These are phyloP conservation scores for Globisporangium canariense DNA, from an alignment of 352 stramenopile species.

Conservation along the genomic window DNA sequence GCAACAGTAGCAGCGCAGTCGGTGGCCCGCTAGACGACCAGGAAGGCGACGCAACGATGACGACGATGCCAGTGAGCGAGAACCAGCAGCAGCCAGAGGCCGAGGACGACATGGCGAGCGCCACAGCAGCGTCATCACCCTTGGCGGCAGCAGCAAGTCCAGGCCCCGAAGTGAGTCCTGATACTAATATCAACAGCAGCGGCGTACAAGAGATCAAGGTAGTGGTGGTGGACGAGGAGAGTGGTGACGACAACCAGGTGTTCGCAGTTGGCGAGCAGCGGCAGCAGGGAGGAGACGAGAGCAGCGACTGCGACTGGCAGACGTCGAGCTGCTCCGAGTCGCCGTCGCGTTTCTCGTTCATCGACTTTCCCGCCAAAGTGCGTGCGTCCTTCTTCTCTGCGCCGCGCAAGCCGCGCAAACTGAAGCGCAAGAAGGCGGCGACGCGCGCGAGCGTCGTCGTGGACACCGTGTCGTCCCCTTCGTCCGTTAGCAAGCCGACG, in stretches of 20 bases:
- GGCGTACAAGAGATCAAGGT: not conserved
- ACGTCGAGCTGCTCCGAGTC: slow-evolving; percentile 43
- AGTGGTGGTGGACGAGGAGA: slow-evolving; percentile 8
- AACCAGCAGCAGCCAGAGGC: slow-evolving; percentile 7
- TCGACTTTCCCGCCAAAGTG: slow-evolving; percentile 38
- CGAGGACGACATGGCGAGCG: slow-evolving; percentile 6
- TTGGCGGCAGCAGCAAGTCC: not conserved
- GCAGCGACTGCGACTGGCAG: slow-evolving; percentile 30
- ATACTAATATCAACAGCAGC: not conserved
- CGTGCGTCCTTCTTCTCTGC: slow-evolving; percentile 39
- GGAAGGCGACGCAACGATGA: not conserved
- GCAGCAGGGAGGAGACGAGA: slow-evolving; percentile 23
- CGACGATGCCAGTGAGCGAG: not conserved
- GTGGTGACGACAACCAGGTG: slow-evolving; percentile 2
- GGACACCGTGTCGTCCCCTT: slow-evolving; percentile 11
- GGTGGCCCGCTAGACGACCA: not conserved
- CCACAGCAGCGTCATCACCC: not conserved
- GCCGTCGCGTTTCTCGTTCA: slow-evolving; percentile 37
- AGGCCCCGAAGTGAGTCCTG: not conserved
- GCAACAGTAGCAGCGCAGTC: not conserved
- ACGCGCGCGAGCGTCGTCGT: slow-evolving; percentile 4
- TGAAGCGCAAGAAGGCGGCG: slow-evolving; percentile 31
- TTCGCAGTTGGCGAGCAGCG: slow-evolving; percentile 18
- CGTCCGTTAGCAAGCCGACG: slow-evolving; percentile 10
- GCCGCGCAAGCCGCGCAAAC: slow-evolving; percentile 19